Evolutionary conservation across 352 stramenopile species (phyloP).

Genomic region (Phytopythium mirpurense): DNA sequence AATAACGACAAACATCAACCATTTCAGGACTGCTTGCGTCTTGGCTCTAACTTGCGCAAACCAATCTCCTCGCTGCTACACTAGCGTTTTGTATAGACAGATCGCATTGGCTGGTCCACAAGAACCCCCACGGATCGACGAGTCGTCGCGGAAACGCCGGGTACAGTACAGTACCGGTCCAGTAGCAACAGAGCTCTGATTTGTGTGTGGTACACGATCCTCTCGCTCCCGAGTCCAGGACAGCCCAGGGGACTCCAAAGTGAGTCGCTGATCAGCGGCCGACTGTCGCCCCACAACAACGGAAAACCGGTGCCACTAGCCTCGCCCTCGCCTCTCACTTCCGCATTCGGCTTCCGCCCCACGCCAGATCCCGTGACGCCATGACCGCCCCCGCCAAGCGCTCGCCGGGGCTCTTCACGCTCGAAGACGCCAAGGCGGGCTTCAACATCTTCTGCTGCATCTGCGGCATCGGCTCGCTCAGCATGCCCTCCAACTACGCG

Average conservation of each 20-base stretch:
- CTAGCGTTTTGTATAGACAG: too few species aligned
- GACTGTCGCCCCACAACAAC: background rate
- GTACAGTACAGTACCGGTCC: too few species aligned
- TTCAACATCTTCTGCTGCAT: slow-evolving; percentile 48
- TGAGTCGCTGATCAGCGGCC: too few species aligned
- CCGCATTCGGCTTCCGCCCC: background rate
- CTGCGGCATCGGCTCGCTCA: slow-evolving; percentile 47
- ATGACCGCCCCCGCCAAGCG: slow-evolving; percentile 1
- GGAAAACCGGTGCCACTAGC: background rate
- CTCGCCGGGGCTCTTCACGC: slow-evolving; percentile 21
- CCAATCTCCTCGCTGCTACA: background rate
- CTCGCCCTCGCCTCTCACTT: background rate
- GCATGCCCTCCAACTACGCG: slow-evolving; percentile 49
- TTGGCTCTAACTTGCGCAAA: background rate
- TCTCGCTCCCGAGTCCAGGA: too few species aligned
- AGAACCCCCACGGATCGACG: background rate
- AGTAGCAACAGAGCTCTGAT: too few species aligned
- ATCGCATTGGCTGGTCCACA: slow-evolving; percentile 1
- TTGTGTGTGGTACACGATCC: too few species aligned
- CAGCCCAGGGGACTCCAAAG: too few species aligned
- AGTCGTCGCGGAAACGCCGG: too few species aligned
- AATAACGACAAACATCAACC: background rate
- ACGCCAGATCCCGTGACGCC: background rate
- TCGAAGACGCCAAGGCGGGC: slow-evolving; percentile 35
- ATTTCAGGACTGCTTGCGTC: background rate